Evolutionary conservation across 257 asterid species (phyloP).

Genomic region (Prunella vulgaris): DNA sequence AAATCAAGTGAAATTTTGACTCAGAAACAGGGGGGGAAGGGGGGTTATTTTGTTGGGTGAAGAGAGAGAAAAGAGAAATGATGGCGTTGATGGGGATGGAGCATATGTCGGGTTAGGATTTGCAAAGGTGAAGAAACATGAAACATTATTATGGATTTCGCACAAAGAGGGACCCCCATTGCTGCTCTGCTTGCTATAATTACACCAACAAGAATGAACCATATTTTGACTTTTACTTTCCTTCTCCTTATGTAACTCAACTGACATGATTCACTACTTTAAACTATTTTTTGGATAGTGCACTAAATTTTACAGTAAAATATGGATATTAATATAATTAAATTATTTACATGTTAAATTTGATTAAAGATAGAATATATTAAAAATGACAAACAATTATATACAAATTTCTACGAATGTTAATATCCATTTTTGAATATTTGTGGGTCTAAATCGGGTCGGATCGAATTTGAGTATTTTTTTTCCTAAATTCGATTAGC

Average conservation of each 20-base stretch:
- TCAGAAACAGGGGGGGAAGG: not conserved
- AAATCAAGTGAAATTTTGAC: not conserved
- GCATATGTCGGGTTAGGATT: slow-evolving; percentile 12
- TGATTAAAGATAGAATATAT: too few species aligned
- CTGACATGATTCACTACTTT: not conserved
- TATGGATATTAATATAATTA: too few species aligned
- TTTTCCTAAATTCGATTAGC: too few species aligned
- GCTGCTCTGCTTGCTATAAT: not conserved
- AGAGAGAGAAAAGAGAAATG: slow-evolving; percentile 12
- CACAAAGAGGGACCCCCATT: slow-evolving; percentile 31
- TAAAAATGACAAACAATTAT: too few species aligned
- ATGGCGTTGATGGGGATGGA: slow-evolving; percentile 14
- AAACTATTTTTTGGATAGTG: not conserved
- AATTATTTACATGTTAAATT: too few species aligned
- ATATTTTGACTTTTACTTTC: slow-evolving; percentile 4
- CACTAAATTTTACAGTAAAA: too few species aligned
- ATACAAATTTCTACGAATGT: too few species aligned
- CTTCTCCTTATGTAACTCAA: not conserved
- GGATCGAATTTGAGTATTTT: too few species aligned
- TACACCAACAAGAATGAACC: slow-evolving; percentile 6
- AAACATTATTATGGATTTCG: slow-evolving; percentile 30
- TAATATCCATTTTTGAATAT: too few species aligned
- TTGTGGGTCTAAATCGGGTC: too few species aligned
- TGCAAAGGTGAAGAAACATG: slow-evolving; percentile 35
- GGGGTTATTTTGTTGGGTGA: not conserved